phyloP scores from a whole-genome alignment of 305 asterid genomes.

The Rubia balearica region DNA sequence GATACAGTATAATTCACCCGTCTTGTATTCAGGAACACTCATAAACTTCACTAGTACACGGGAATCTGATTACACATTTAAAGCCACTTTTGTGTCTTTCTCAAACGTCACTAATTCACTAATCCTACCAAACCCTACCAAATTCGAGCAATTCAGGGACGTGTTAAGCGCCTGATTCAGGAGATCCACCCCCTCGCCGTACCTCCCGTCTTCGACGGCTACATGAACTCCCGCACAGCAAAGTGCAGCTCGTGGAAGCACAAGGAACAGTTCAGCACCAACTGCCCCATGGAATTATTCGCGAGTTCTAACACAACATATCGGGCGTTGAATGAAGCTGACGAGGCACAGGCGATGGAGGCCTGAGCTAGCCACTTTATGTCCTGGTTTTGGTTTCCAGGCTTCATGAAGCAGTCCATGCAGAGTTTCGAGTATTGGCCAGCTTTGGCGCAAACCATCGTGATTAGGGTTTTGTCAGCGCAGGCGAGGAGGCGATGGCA shows the following conservation, averaged over 20 bases:
- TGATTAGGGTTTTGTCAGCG: neutral
- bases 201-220: neutral
- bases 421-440: neutral
- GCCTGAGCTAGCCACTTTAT: neutral
- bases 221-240: neutral
- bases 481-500: neutral
- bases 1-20: too few relatives aligned
- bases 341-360: neutral
- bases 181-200: neutral
- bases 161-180: neutral
- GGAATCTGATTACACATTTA: neutral
- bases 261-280: neutral
- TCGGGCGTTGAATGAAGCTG: neutral
- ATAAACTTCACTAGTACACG: neutral
- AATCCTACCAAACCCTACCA: neutral
- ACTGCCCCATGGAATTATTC: neutral
- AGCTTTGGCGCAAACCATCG: constrained; percentile 2
- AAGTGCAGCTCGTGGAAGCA: neutral
- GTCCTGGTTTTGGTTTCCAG: neutral
- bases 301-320: neutral
- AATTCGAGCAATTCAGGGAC: neutral
- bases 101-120: neutral
- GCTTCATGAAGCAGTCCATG: neutral
- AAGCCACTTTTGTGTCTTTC: neutral
- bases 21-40: too few relatives aligned